phyloP scores from a whole-genome alignment of 495 filamentous ascomycete species.

The Cenococcum geophilum region DNA sequence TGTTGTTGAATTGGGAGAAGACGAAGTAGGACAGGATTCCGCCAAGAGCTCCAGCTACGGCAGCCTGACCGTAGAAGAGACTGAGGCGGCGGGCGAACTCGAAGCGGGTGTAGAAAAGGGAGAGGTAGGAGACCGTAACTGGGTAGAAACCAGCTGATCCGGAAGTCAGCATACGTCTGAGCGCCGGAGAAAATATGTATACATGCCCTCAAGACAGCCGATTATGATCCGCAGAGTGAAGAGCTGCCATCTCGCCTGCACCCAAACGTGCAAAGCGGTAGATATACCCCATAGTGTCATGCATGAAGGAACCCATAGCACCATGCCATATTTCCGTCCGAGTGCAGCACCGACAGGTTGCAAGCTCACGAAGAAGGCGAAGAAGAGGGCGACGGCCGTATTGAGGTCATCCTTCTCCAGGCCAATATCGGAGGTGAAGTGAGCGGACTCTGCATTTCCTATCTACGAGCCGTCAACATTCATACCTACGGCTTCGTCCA shows the following conservation, averaged over 20 bases:
- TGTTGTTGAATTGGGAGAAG: constrained; percentile 32
- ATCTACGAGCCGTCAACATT: constrained; percentile 26
- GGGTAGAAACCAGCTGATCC: constrained; percentile 49
- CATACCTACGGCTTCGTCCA: neutral
- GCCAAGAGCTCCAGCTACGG: constrained; percentile 53
- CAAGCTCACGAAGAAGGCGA: constrained; percentile 50
- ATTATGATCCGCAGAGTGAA: constrained; percentile 43
- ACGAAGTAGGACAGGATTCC: constrained; percentile 44
- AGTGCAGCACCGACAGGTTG: constrained; percentile 52
- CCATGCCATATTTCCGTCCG: constrained; percentile 48
- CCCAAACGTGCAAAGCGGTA: constrained; percentile 44
- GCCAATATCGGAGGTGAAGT: constrained; percentile 47
- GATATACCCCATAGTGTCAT: constrained; percentile 53
- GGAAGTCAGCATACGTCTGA: too few species aligned
- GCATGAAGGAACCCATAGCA: constrained; percentile 49
- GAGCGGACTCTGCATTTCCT: constrained; percentile 49
- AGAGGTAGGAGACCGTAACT: constrained; percentile 48
- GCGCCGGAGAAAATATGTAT: too few species aligned
- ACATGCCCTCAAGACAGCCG: constrained; percentile 39
- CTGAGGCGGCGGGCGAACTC: constrained; percentile 50
- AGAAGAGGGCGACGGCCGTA: constrained; percentile 50
- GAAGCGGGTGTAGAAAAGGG: constrained; percentile 50
- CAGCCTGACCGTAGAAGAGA: constrained; percentile 53
- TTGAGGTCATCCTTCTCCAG: constrained; percentile 47
- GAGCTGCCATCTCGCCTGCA: constrained; percentile 37